A percentile compares a stretch with the other conserved stretches of the same genome.
Conservation (phyloP, 2,329 filamentous ascomycete species). For the Pestalotiopsis sp. region DNA sequence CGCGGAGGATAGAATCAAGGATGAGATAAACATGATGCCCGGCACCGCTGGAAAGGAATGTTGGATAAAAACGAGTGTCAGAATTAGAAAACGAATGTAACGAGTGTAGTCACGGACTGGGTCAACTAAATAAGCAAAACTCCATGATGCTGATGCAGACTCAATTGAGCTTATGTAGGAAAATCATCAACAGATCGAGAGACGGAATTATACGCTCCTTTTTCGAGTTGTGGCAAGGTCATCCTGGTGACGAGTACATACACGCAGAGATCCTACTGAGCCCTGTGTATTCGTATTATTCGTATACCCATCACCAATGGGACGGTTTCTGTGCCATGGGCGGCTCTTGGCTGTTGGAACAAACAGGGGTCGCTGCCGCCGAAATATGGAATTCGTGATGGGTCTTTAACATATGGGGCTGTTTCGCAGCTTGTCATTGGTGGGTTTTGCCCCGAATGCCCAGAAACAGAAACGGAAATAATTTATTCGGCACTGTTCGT, state of each 20-base stretch:
- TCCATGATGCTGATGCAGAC: not conserved
- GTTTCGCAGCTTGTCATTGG: not conserved
- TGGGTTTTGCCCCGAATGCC: not conserved
- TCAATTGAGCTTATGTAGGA: not conserved
- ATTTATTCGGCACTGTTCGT: not conserved
- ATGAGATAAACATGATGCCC: constrained; percentile 1
- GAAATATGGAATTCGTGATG: not conserved
- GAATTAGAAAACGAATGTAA: not conserved
- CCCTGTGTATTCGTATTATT: not conserved
- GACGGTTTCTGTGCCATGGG: not conserved
- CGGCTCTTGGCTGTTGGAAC: not conserved
- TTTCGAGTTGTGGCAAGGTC: not conserved
- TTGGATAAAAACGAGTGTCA: not conserved
- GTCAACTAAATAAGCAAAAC: not conserved
- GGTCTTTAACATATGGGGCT: not conserved
- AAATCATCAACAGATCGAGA: not conserved
- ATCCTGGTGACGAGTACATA: not conserved
- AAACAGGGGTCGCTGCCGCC: not conserved
- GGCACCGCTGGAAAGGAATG: not conserved
- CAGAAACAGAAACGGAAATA: not conserved
- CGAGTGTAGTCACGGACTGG: not conserved
- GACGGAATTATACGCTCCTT: not conserved
- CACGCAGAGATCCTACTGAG: not conserved
- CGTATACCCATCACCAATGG: constrained; percentile 3
- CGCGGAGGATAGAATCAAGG: not conserved